Percentiles rank a stretch among this genome's conserved stretches.
phyloP scores from a whole-genome alignment of 2,329 filamentous ascomycete genomes.

The Scedosporium apiospermum region DNA sequence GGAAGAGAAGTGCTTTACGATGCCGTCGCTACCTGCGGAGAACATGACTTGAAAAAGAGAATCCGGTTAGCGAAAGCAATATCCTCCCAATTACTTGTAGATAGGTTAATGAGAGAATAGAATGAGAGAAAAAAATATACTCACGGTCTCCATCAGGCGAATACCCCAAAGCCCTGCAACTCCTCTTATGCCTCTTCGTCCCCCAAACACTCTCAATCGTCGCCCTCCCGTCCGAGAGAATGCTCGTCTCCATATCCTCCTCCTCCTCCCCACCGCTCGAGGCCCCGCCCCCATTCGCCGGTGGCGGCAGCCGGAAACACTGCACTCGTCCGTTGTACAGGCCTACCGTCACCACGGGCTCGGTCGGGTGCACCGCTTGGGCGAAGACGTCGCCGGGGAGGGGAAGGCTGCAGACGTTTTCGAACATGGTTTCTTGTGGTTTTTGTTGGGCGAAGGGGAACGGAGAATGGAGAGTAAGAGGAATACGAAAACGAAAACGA shows the following conservation, averaged over 20 bases:
- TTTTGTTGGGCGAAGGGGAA: not conserved
- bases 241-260: conserved; percentile 36
- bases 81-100: not conserved
- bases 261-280: conserved; percentile 41
- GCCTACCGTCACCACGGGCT: conserved; percentile 79
- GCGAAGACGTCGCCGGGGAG: conserved; percentile 80
- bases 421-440: conserved; percentile 54
- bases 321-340: conserved; percentile 79
- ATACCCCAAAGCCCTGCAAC: conserved; percentile 75
- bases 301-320: conserved; percentile 61
- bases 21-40: conserved; percentile 51
- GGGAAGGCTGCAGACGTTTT: conserved; percentile 84
- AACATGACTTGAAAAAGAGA: conserved; percentile 36
- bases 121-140: conserved; percentile 21
- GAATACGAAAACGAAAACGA: not conserved
- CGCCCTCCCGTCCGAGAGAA: conserved; percentile 53
- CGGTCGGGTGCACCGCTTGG: conserved; percentile 74
- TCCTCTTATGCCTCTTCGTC: conserved; percentile 86
- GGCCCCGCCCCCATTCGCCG: not conserved
- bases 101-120: conserved; percentile 4
- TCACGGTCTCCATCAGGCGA: conserved; percentile 64
- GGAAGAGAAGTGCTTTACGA: conserved; percentile 50
- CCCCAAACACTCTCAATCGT: conserved; percentile 78
- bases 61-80: not conserved
- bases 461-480: not conserved